These are phyloP conservation scores for Chrysochromulina parva DNA, from an alignment of 78 protist genomes.

Conservation along the genomic window DNA sequence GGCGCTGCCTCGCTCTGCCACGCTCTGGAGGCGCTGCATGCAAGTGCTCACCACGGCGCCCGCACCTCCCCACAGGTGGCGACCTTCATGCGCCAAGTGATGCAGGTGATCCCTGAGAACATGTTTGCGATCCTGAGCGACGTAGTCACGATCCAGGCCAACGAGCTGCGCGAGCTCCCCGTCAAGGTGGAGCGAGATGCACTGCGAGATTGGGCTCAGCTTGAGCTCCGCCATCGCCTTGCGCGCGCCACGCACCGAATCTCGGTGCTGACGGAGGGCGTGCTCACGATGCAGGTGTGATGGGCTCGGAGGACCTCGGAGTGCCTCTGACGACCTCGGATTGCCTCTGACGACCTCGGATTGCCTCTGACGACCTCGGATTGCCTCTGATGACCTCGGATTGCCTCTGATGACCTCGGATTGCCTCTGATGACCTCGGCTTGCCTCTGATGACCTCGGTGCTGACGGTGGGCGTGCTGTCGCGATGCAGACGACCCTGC, in stretches of 20 bases:
- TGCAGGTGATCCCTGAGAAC: conserved; percentile 89
- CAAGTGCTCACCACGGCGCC: no score
- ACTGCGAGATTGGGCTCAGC: conserved; percentile 81
- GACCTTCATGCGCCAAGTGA: conserved; percentile 80
- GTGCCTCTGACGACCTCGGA: no score
- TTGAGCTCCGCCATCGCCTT: conserved; percentile 81
- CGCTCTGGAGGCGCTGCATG: no score
- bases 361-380: conserved; percentile 44
- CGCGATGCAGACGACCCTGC: conserved; percentile 91
- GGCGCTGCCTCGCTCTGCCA: no score
- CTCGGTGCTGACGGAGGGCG: conserved; percentile 93
- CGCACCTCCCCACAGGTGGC: conserved; percentile 54
- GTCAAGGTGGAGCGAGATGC: conserved; percentile 70
- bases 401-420: no score
- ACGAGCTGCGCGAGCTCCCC: conserved; percentile 73
- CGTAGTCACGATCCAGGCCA: conserved; percentile 82
- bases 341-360: no score
- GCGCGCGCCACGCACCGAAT: conserved; percentile 79
- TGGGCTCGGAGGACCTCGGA: conserved; percentile 35
- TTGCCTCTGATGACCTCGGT: conserved; percentile 56
- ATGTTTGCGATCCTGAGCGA: conserved; percentile 79
- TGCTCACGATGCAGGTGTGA: conserved; percentile 85
- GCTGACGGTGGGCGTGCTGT: conserved; percentile 93
- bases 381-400: no score
- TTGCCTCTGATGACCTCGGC: no score